Evolutionary conservation across 169 alveolate species (phyloP).

Genomic region (Plasmodium chabaudi): DNA sequence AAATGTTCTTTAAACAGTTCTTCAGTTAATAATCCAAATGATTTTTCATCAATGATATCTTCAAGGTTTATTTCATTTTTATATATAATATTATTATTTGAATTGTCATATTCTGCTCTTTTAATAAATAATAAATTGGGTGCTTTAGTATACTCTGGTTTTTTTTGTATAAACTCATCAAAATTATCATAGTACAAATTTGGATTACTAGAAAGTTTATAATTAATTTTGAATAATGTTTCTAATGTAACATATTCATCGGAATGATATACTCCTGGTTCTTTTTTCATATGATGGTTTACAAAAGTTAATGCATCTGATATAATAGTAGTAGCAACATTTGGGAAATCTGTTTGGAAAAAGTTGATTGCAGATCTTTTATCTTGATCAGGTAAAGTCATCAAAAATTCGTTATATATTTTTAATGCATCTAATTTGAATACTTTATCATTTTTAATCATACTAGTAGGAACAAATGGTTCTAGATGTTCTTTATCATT

Average conservation of each 20-base stretch:
- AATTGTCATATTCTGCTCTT: slow-evolving; percentile 24
- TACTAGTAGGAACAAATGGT: slow-evolving; percentile 32
- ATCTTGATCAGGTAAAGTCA: slow-evolving; percentile 14
- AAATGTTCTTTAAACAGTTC: slow-evolving; percentile 7
- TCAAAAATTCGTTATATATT: slow-evolving; percentile 18
- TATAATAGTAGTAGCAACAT: neutral
- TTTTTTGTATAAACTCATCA: neutral
- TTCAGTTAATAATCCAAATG: slow-evolving; percentile 11
- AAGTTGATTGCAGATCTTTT: slow-evolving; percentile 12
- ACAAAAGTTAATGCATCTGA: neutral
- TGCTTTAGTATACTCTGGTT: neutral
- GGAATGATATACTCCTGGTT: neutral
- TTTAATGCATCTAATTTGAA: slow-evolving; percentile 54
- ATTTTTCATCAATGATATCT: slow-evolving; percentile 25
- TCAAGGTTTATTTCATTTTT: neutral
- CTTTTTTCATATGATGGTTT: neutral
- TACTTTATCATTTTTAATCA: neutral
- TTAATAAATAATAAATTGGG: slow-evolving; percentile 3
- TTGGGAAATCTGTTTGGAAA: slow-evolving; percentile 32
- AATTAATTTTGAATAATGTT: slow-evolving; percentile 20
- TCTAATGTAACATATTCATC: slow-evolving; percentile 23
- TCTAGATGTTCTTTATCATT: slow-evolving; percentile 17
- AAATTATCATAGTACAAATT: slow-evolving; percentile 10
- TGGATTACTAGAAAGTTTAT: slow-evolving; percentile 6
- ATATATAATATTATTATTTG: neutral